These are phyloP conservation scores for Coix lacrymajobi DNA, from an alignment of 176 grass and related monocot species.

Conservation along the genomic window DNA sequence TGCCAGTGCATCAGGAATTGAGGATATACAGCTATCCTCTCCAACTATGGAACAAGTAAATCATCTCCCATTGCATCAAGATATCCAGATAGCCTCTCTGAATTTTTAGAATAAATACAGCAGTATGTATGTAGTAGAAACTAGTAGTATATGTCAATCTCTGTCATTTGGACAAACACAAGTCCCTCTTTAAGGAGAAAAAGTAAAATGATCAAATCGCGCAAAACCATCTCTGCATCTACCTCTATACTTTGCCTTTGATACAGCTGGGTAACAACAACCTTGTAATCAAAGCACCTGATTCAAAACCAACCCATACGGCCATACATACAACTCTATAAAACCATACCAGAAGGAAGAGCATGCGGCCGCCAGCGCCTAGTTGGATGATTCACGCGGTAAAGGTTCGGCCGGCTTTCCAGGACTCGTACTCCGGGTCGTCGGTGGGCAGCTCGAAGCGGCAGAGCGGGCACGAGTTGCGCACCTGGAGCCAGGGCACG, in stretches of 20 bases:
- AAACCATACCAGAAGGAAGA: not conserved
- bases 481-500: conserved; percentile 75
- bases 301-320: conserved; percentile 24
- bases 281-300: not conserved
- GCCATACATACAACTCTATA: conserved; percentile 28
- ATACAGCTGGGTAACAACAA: conserved; percentile 14
- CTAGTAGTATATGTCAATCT: conserved; percentile 6
- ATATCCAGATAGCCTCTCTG: conserved; percentile 8
- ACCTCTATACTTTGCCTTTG: conserved; percentile 28
- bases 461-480: conserved; percentile 94
- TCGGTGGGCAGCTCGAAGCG: conserved; percentile 86
- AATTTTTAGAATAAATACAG: conserved; percentile 29
- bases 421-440: conserved; percentile 71
- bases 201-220: not conserved
- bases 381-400: conserved; percentile 10
- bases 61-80: not conserved
- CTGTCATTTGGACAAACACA: not conserved
- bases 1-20: not conserved
- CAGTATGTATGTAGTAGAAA: not conserved
- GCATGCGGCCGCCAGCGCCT: not conserved
- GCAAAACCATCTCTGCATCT: conserved; percentile 29
- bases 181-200: not conserved
- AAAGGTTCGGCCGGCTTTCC: conserved; percentile 29
- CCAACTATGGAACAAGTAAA: not conserved
- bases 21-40: not conserved